Evolutionary conservation across 306 rosid species (phyloP).

Genomic region (Albizia julibrissin): DNA sequence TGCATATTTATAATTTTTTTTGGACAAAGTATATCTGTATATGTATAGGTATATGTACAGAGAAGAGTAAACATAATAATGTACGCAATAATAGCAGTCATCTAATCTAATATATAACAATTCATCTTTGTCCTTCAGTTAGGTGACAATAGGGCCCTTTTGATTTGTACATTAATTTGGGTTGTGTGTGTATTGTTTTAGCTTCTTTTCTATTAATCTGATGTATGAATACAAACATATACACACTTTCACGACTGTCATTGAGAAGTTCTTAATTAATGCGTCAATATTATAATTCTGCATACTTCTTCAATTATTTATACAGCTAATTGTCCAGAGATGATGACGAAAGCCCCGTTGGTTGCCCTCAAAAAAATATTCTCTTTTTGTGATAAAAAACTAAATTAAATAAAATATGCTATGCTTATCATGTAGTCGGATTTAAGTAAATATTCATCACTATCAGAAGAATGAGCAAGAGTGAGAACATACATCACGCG

Average conservation of each 20-base stretch:
- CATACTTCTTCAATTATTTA: not conserved
- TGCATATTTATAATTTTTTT: too few species aligned
- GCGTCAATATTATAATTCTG: not conserved
- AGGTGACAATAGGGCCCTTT: conserved; percentile 19
- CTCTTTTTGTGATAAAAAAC: not conserved
- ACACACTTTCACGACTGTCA: not conserved
- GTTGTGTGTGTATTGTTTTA: not conserved
- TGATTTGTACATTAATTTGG: not conserved
- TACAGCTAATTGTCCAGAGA: not conserved
- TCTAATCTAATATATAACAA: not conserved
- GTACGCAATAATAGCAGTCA: conserved; percentile 20
- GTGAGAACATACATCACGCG: not conserved
- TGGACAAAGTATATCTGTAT: too few species aligned
- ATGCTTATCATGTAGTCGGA: not conserved
- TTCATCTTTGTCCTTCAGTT: conserved; percentile 1
- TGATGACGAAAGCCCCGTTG: not conserved
- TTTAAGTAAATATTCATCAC: not conserved
- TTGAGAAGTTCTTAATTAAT: not conserved
- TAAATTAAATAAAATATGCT: too few species aligned
- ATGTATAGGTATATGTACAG: not conserved
- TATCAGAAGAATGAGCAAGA: not conserved
- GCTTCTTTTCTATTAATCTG: not conserved
- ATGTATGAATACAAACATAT: not conserved
- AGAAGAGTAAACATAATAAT: conserved; percentile 1
- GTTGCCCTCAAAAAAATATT: not conserved